Percentiles rank a stretch among this genome's conserved stretches.
Evolutionary conservation across 495 filamentous ascomycete species (phyloP).

Genomic region (Penicillium egyptiacum): DNA sequence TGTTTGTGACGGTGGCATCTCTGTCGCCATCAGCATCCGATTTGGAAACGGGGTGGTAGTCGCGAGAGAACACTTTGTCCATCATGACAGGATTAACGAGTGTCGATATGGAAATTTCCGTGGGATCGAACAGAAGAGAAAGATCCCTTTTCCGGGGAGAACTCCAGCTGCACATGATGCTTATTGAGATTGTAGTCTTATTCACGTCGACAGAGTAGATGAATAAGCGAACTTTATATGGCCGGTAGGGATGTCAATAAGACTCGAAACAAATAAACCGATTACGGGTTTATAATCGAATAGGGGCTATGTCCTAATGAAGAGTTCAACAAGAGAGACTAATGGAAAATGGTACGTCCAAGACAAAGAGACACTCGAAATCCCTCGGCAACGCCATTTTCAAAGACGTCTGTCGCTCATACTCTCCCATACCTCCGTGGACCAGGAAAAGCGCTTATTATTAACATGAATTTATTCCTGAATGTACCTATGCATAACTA

Average conservation of each 20-base stretch:
- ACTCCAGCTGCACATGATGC: neutral
- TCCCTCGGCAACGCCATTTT: no score
- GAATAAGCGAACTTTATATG: neutral
- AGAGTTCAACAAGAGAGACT: neutral
- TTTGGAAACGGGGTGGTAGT: slow-evolving; percentile 14
- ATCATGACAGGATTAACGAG: neutral
- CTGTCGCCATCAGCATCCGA: slow-evolving; percentile 11
- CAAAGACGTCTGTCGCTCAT: no score
- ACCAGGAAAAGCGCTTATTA: neutral
- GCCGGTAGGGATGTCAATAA: slow-evolving; percentile 6
- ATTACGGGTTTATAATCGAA: neutral
- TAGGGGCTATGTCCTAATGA: neutral
- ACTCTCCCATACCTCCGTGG: neutral
- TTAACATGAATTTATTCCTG: neutral
- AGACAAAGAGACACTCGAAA: slow-evolving; percentile 2
- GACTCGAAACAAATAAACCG: neutral
- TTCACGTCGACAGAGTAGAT: slow-evolving; percentile 3
- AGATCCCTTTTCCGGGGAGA: neutral
- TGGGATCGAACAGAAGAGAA: neutral
- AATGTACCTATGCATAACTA: neutral
- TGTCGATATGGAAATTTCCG: neutral
- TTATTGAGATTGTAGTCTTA: slow-evolving; percentile 1
- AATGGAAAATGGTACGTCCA: neutral
- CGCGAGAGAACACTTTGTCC: slow-evolving; percentile 7
- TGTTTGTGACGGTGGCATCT: slow-evolving; percentile 9